These are phyloP conservation scores for Parasarocladium wereldwijsianum DNA, from an alignment of 2,329 filamentous ascomycete genomes.

Conservation along the genomic window DNA sequence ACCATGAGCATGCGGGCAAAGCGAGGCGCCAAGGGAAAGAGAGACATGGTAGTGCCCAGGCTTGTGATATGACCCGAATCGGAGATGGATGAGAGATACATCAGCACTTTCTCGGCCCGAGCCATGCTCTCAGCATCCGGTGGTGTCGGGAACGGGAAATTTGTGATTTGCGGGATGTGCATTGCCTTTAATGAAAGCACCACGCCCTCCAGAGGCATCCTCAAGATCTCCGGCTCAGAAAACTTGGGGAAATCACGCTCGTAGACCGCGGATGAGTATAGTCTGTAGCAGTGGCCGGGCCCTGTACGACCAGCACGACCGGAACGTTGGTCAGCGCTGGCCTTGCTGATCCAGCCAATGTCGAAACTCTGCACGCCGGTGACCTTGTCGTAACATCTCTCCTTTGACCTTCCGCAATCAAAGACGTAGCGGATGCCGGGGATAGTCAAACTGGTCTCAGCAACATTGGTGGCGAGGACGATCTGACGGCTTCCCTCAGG, in stretches of 20 bases:
- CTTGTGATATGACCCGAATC: constrained; percentile 60
- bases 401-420: constrained; percentile 83
- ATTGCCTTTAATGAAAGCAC: constrained; percentile 91
- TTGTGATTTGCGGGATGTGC: constrained; percentile 77
- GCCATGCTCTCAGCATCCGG: constrained; percentile 63
- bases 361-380: constrained; percentile 94
- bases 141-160: constrained; percentile 91
- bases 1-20: constrained; percentile 87
- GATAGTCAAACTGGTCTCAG: constrained; percentile 93
- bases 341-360: constrained; percentile 94
- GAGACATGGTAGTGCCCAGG: constrained; percentile 66
- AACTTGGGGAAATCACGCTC: constrained; percentile 81
- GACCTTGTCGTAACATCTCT: constrained; percentile 72
- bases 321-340: constrained; percentile 78
- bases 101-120: constrained; percentile 74
- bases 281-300: constrained; percentile 84
- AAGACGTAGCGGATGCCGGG: constrained; percentile 93
- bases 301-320: constrained; percentile 93
- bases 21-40: constrained; percentile 80
- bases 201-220: constrained; percentile 84
- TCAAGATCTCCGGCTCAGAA: constrained; percentile 72
- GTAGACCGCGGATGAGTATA: constrained; percentile 91
- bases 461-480: constrained; percentile 88
- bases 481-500: constrained; percentile 75
- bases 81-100: constrained; percentile 70